Conservation (phyloP, 78 protist species). For the Dictyostelium capitatum region DNA sequence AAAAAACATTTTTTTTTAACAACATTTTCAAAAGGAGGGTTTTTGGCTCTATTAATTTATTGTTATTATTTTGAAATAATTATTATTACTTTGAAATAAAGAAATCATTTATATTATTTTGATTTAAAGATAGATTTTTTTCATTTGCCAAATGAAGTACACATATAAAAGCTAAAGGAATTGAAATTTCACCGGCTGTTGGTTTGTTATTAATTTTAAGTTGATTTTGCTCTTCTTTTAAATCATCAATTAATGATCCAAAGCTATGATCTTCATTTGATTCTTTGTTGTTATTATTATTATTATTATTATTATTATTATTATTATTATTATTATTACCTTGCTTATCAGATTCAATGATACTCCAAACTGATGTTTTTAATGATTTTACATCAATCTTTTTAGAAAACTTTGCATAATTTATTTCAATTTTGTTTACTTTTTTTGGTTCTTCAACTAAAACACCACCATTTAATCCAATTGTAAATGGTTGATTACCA, state of each 20-base stretch:
- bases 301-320: background rate
- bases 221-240: conserved; percentile 8
- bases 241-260: conserved; percentile 9
- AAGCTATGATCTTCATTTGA: conserved; percentile 1
- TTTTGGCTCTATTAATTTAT: no score
- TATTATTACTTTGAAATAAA: conserved; percentile 7
- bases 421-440: conserved; percentile 32
- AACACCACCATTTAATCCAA: conserved; percentile 42
- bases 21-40: no score
- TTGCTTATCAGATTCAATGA: background rate
- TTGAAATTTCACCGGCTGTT: conserved; percentile 72
- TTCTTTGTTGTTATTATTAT: background rate
- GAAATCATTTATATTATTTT: conserved; percentile 34
- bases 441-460: conserved; percentile 55
- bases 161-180: conserved; percentile 93
- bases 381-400: conserved; percentile 69
- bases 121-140: conserved; percentile 67
- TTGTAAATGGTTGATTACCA: background rate
- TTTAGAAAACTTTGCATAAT: conserved; percentile 66
- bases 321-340: background rate
- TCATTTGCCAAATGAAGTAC: conserved; percentile 98
- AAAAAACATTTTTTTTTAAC: no score
- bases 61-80: no score
- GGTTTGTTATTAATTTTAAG: background rate
- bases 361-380: conserved; percentile 54